Percentiles rank a stretch among this genome's conserved stretches.
Conservation (phyloP, 176 grass and related monocot species). For the Juncus inflexus region DNA sequence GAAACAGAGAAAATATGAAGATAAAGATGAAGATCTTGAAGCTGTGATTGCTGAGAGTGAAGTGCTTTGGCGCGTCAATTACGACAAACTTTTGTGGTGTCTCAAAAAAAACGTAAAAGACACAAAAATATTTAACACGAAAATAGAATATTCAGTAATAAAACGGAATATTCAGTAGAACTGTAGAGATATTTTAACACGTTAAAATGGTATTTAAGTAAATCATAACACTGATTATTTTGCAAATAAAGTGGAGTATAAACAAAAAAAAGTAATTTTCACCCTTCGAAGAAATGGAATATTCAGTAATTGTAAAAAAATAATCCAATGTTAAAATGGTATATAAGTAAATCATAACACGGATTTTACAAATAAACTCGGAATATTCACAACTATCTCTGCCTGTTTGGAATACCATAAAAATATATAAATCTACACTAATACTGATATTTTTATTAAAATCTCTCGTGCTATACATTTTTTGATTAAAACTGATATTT, state of each 20-base stretch:
- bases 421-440: too few species aligned
- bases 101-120: constrained; percentile 71
- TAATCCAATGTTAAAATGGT: constrained; percentile 1
- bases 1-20: constrained; percentile 66
- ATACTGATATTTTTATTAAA: too few species aligned
- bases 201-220: not conserved
- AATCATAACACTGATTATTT: constrained; percentile 8
- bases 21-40: constrained; percentile 61
- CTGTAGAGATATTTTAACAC: constrained; percentile 1
- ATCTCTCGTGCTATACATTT: constrained; percentile 23
- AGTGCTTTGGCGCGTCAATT: constrained; percentile 86
- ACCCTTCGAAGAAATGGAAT: constrained; percentile 12
- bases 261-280: not conserved
- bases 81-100: constrained; percentile 65
- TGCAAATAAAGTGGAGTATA: not conserved
- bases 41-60: constrained; percentile 68
- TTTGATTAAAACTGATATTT: constrained; percentile 10
- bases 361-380: constrained; percentile 1
- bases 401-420: too few species aligned
- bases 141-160: not conserved
- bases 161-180: too few species aligned
- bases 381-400: too few species aligned
- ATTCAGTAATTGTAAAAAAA: not conserved
- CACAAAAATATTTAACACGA: not conserved
- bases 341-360: constrained; percentile 5